Percentiles rank a stretch among this genome's conserved stretches.
phyloP scores from a whole-genome alignment of 805 yeast genomes.

The Saccharomyces mikatae region DNA sequence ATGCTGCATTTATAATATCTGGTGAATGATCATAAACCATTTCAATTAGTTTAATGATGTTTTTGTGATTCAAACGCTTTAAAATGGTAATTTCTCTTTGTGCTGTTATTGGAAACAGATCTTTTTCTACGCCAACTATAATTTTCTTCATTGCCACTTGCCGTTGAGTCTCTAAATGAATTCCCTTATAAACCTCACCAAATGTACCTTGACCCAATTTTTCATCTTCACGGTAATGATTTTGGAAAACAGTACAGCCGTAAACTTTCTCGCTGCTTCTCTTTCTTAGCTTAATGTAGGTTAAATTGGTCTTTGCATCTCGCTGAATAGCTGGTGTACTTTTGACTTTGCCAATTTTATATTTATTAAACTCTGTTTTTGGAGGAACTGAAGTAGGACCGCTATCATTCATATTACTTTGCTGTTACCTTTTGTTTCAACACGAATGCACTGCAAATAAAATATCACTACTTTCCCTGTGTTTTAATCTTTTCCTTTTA shows the following conservation, averaged over 20 bases:
- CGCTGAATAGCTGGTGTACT: conserved; percentile 26
- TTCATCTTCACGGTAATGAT: conserved; percentile 30
- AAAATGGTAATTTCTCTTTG: conserved; percentile 82
- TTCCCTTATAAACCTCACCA: conserved; percentile 82
- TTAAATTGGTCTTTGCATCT: conserved; percentile 22
- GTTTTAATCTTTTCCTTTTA: neutral
- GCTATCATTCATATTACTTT: neutral
- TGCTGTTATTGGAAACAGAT: conserved; percentile 87
- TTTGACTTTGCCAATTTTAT: conserved; percentile 30
- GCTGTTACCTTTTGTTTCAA: neutral
- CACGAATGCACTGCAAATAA: neutral
- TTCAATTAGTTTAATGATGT: conserved; percentile 70
- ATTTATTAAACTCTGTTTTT: conserved; percentile 17
- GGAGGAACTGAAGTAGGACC: neutral
- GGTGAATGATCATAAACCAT: conserved; percentile 54
- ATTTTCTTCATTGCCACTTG: conserved; percentile 84
- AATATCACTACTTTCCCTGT: neutral
- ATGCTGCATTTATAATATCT: conserved; percentile 8
- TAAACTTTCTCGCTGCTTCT: conserved; percentile 24
- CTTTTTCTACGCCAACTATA: conserved; percentile 40
- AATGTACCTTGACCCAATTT: conserved; percentile 79
- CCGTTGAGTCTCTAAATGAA: conserved; percentile 37
- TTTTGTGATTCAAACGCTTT: conserved; percentile 58
- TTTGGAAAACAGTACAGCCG: conserved; percentile 27
- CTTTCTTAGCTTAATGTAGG: conserved; percentile 20